Base-by-base conservation (phyloP, 2,329 filamentous ascomycete genomes). In the Aspergillus brunneoviolaceus region DNA sequence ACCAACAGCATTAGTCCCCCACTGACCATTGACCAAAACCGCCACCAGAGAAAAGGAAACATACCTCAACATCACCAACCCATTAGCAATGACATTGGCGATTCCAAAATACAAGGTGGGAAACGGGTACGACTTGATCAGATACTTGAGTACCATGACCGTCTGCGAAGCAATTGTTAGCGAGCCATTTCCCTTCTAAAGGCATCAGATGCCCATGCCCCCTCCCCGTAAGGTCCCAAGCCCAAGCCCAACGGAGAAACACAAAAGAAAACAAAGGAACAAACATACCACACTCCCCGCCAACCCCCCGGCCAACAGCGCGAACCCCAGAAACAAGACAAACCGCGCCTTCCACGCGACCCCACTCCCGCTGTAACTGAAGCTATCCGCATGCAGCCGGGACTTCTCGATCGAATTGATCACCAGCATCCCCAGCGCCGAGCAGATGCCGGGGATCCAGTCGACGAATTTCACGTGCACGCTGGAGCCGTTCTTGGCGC, bases 341-440 rank as follows among this genome's bases (percentile, higher is more conserved):
- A 89, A 81, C 63, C 84, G 77, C 60, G 87, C 87, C 73, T 89
- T 89, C 87, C 87, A 89, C n/a, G 87, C 86, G 31, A 89, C 86
- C 1, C 85, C 85, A 61, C 83, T 85, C 2, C 87, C 87, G 54
- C 80, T 83, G 74, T 89, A 89, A 60, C 82, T 85, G 71, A 86
- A 89, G 69, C 79, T 85, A 71, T 89, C 87, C 35, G 84, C 85
- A 45, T 81, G 83, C 58, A 90, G 74, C 47, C 86, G 80, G 27
- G 85, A 83, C 76, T 89, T 89, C 70, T 90, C 87, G 69, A 90
- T 89, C 63, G 82, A 86, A 75, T 89, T 89, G 80, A 89, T 89
- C 67, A 89, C 85, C 54, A 89, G 81, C 87, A 89, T 89, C 61
- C 87, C 87, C 33, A 89, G 80, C 61, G 85, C 81, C 49, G 84